A percentile compares a stretch with the other conserved stretches of the same genome.
Evolutionary conservation across 208 protist genomes (phyloP).

Genomic region (Dictyostelium gargantuum): DNA sequence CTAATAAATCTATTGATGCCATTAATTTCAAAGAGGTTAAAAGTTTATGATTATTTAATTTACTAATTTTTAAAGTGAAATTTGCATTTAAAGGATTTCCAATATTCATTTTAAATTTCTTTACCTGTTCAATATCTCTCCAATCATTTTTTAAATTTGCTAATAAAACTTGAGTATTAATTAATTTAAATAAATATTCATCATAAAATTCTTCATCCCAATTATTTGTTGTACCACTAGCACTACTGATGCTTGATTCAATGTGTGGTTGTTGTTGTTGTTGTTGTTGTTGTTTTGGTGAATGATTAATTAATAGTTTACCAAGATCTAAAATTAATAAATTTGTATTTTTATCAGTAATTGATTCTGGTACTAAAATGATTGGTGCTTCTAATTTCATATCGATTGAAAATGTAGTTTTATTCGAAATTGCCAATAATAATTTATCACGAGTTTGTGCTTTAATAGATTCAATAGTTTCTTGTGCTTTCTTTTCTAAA

Average conservation of each 20-base stretch:
- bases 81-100: constrained; percentile 49
- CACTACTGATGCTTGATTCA: background rate
- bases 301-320: constrained; percentile 39
- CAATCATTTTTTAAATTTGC: background rate
- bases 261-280: background rate
- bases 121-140: background rate
- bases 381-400: constrained; percentile 34
- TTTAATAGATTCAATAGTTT: constrained; percentile 24
- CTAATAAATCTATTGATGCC: background rate
- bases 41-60: background rate
- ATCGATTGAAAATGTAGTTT: background rate
- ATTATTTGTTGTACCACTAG: background rate
- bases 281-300: background rate
- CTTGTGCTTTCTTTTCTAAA: constrained; percentile 18
- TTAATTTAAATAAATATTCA: constrained; percentile 39
- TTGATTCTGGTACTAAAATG: constrained; percentile 26
- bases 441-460: background rate
- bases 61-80: constrained; percentile 23
- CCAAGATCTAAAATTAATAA: constrained; percentile 44
- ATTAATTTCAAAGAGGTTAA: constrained; percentile 22
- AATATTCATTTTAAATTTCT: constrained; percentile 42
- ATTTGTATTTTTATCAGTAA: background rate
- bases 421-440: constrained; percentile 24
- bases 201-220: constrained; percentile 58
- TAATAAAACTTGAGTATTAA: constrained; percentile 24